Conservation (phyloP, 257 asterid genomes). For the Fraxinus pennsylvanica region DNA sequence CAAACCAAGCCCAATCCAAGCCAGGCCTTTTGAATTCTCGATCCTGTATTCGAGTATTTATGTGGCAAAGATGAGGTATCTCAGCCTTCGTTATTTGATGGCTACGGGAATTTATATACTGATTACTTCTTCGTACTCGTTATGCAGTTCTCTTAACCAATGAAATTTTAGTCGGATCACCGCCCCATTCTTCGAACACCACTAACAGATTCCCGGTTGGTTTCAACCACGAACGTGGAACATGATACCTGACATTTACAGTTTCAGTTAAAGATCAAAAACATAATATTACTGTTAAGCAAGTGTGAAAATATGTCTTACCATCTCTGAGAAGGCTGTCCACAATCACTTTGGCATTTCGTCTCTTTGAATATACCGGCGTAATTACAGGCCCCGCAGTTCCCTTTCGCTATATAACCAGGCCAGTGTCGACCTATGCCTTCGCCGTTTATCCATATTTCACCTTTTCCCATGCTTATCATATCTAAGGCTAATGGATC, state of each 20-base stretch:
- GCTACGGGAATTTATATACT: not conserved
- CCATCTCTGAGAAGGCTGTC: constrained; percentile 96
- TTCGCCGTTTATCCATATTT: constrained; percentile 86
- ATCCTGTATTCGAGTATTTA: constrained; percentile 2
- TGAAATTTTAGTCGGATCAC: constrained; percentile 61
- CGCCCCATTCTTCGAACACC: constrained; percentile 86
- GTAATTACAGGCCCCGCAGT: constrained; percentile 65
- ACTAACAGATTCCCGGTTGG: constrained; percentile 68
- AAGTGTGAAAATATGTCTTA: constrained; percentile 25
- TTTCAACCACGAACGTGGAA: constrained; percentile 84
- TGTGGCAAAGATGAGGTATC: not conserved
- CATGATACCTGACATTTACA: constrained; percentile 59
- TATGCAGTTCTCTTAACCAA: constrained; percentile 51
- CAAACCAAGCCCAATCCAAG: not conserved
- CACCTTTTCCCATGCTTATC: constrained; percentile 92
- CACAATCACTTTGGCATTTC: constrained; percentile 75
- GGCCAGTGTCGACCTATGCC: constrained; percentile 96
- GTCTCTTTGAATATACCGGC: constrained; percentile 71
- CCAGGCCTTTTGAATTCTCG: not conserved
- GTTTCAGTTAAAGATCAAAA: not conserved
- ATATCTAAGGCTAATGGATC: constrained; percentile 83
- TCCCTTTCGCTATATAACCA: constrained; percentile 69
- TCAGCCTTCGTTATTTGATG: constrained; percentile 10
- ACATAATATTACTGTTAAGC: not conserved
- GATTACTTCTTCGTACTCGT: not conserved